Base-by-base conservation (phyloP, 1,284 basidiomycete genomes). In the Omphalotus olearius region DNA sequence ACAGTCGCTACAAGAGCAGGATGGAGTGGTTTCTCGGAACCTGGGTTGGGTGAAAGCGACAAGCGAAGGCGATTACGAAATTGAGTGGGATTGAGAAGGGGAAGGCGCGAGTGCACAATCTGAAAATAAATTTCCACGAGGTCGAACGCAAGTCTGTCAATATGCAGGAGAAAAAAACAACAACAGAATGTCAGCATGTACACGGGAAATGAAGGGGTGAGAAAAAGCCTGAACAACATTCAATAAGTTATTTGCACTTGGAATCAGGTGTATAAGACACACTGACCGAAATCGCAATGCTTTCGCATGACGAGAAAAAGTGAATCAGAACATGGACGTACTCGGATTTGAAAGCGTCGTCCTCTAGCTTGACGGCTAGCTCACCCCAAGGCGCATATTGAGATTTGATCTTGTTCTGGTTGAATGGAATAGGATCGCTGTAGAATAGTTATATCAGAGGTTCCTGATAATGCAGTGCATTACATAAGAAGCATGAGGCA, bases 81-180 rank as follows among this genome's bases (percentile, higher is more conserved):
- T 57, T 83, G 79, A 20, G 78, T 69, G 51, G 88, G 88, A 68
- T 91, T 88, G 63, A 92, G 80, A 48, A 92, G 79, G 47, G 90
- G 89, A 45, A 90, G 72, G 41, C 91, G 83, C 18, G 86, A 85
- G 67, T 93, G 89, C 41, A 91, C 90, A 55, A 93, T 89, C 65
- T 92, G 89, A 66, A 91, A 91, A 70, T 83, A 91, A 38, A 92
- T 88, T 67, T 94, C 91, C 62, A 94, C 83, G 48, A 95, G 81
- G 70, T 95, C 91, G 45, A 88, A 78, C 1, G 90, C 87, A 60
- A 95, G 86, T 65, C 91, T 93, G 66, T 55, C 58, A 51, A 60
- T 62, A 57, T 59, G 37, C 30, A 45, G 26, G 17, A 46, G 37
- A 39, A 38, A 54, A 44, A n/a, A n/a, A n/a, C n/a, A n/a, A 20